phyloP scores from a whole-genome alignment of 371 early-diverging fungal genomes.

The Mucor sp. region DNA sequence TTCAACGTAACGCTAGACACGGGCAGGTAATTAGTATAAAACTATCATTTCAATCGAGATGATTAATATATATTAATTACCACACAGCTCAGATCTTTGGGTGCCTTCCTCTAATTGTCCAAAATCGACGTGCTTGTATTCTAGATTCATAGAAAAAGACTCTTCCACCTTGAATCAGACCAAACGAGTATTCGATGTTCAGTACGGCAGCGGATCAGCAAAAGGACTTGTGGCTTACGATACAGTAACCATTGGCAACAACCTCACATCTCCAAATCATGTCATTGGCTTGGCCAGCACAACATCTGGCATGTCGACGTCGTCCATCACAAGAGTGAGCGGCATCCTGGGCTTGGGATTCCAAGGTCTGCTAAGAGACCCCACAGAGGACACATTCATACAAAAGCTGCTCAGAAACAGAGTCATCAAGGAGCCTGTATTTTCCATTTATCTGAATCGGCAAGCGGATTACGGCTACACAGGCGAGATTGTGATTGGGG shows the following conservation, averaged over 20 bases:
- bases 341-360: slow-evolving; percentile 50
- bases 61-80: not conserved
- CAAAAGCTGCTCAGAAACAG: slow-evolving; percentile 27
- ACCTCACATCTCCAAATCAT: slow-evolving; percentile 24
- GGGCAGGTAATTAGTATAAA: slow-evolving; percentile 33
- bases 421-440: slow-evolving; percentile 33
- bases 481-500: slow-evolving; percentile 59
- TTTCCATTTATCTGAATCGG: slow-evolving; percentile 37
- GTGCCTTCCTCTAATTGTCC: slow-evolving; percentile 39
- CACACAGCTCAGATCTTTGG: slow-evolving; percentile 39
- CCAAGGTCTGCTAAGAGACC: slow-evolving; percentile 21
- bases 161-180: slow-evolving; percentile 35
- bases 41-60: not conserved
- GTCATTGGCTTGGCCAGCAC: slow-evolving; percentile 33
- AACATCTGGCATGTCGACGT: slow-evolving; percentile 15
- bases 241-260: slow-evolving; percentile 23
- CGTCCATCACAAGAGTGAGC: slow-evolving; percentile 14
- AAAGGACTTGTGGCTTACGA: slow-evolving; percentile 41
- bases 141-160: slow-evolving; percentile 24
- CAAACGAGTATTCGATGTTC: slow-evolving; percentile 17
- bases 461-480: slow-evolving; percentile 19
- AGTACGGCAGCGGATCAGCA: slow-evolving; percentile 44
- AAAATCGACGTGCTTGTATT: slow-evolving; percentile 21
- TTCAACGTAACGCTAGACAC: slow-evolving; percentile 47
- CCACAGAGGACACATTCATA: slow-evolving; percentile 25